Base-by-base conservation (phyloP, 768 basidiomycete species). In the Pulveroboletus frians region DNA sequence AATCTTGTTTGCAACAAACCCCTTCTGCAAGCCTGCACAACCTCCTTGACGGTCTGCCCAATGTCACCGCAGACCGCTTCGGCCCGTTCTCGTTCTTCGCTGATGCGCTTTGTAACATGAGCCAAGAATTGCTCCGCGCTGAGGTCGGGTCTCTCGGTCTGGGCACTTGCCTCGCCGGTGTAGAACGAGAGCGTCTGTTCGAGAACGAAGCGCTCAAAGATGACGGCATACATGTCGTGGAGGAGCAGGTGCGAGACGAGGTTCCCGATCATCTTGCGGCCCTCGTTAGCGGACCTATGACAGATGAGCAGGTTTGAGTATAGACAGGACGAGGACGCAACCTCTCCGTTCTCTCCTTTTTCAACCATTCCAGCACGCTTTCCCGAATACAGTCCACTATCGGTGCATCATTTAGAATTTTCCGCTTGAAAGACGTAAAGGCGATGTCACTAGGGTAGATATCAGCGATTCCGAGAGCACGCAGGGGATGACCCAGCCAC, bases 141-240 rank as follows among this genome's bases (percentile, higher is more conserved):
- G 13, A 51, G 35, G 0, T 45, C 53, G 39, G 71, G 59, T 36
- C 63, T 52, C n/a, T 69, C 61, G 1, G 73, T 64, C 23, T 69
- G 65, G 32, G 57, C 54, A 13, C 62, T 53, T 0, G 81, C 81
- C 60, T 89, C 81, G 0, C 56, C 63, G 0, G 66, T 45, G 58
- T 86, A 90, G 58, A 77, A 86, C 1, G 69, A 61, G 17, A 65
- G 60, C 0, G 85, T 82, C 17, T 71, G 54, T 17, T 73, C 65
- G 37, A 85, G 55, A 55, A 83, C 79, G 49, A 67, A 73, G 8
- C 74, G 69, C 57, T 88, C 83, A 46, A 90, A 83, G 21, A 72
- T 57, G 18, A 74, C 50, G 3, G 57, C 57, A 55, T 87, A 91
- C 49, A 80, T 74, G 23, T 74, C 71, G 52, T 88, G 80, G 4